A percentile compares a stretch with the other conserved stretches of the same genome.
phyloP scores from a whole-genome alignment of 73 alveolate species.

The Effrenium voratum region DNA sequence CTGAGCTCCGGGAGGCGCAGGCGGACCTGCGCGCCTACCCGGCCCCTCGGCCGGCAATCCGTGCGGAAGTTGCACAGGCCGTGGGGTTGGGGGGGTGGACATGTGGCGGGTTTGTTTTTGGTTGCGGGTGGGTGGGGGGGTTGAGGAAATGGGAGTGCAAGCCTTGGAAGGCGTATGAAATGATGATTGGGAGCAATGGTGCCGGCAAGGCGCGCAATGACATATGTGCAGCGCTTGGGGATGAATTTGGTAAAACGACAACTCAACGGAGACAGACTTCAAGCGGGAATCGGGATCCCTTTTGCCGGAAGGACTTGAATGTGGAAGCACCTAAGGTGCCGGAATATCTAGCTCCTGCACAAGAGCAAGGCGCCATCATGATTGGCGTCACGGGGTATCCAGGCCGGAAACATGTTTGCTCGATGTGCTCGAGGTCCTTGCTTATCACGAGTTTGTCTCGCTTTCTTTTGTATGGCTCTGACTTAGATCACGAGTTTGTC shows the following conservation, averaged over 20 bases:
- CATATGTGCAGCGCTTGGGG: too few species aligned
- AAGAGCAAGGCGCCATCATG: slow-evolving; percentile 89
- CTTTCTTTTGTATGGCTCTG: too few species aligned
- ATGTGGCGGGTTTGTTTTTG: background rate
- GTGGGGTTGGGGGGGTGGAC: background rate
- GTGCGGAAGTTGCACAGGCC: background rate
- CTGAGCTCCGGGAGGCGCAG: slow-evolving; percentile 79
- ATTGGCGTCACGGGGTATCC: slow-evolving; percentile 88
- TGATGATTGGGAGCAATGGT: too few species aligned
- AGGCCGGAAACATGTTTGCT: too few species aligned
- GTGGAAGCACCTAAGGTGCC: slow-evolving; percentile 45
- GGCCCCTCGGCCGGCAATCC: background rate
- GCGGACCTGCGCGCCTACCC: slow-evolving; percentile 89
- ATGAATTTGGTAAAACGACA: too few species aligned
- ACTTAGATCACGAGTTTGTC: too few species aligned
- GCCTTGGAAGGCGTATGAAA: background rate
- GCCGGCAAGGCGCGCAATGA: too few species aligned
- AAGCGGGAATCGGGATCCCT: too few species aligned
- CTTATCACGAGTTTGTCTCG: too few species aligned
- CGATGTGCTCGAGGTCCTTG: too few species aligned
- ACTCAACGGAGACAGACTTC: too few species aligned
- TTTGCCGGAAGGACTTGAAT: too few species aligned
- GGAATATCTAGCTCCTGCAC: slow-evolving; percentile 81
- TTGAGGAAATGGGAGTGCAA: background rate
- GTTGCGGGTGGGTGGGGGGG: background rate